Base-by-base conservation (phyloP, 163 green algal species). In the Smithsoniella earleae region DNA sequence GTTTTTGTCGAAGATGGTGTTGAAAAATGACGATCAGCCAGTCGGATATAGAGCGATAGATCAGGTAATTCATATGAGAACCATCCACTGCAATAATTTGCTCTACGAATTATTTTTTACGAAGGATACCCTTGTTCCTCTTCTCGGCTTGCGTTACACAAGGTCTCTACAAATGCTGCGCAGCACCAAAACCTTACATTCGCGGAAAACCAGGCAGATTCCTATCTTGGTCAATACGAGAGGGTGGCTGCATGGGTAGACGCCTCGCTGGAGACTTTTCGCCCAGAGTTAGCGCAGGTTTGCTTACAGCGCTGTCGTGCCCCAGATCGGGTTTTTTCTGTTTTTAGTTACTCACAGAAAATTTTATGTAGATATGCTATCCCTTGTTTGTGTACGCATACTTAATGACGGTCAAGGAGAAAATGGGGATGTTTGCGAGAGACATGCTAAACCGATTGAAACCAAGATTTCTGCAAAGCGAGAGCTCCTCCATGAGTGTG, bases 391-490 rank as follows among this genome's bases (percentile, higher is more conserved):
- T 69, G 10, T 69, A 69, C 58, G 38, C 27, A 25, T 69, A 69
- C 27, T 33, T 69, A 5, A 69, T 25, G 10, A 43, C 58, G 6
- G 58, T 69, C n/a, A 33, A 69, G 25, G 58, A 69, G 58, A 30
- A 69, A 31, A 30, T 45, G 34, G 58, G 58, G 18, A 69, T 69
- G 20, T 6, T n/a, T 43, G 58, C 58, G 6, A 33, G 34, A 69
- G 58, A 69, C 25, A 33, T 38, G 25, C 31, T 69, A 16, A 30
- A 16, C 5, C n/a, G n/a, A 3, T 30, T 69, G 6, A 69, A 69
- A 34, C n/a, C 31, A 43, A 69, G 58, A 69, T 69, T 69, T 69
- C 58, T 69, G 5, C 58, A 69, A 69, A 34, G 34, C 5, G 58
- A 69, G 58, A 69, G 58, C 34, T 30, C 58, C 28, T 69, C 58